Percentiles rank a stretch among this genome's conserved stretches.
Evolutionary conservation across 2,329 filamentous ascomycete species (phyloP).

Genomic region (Coniella lustricola): DNA sequence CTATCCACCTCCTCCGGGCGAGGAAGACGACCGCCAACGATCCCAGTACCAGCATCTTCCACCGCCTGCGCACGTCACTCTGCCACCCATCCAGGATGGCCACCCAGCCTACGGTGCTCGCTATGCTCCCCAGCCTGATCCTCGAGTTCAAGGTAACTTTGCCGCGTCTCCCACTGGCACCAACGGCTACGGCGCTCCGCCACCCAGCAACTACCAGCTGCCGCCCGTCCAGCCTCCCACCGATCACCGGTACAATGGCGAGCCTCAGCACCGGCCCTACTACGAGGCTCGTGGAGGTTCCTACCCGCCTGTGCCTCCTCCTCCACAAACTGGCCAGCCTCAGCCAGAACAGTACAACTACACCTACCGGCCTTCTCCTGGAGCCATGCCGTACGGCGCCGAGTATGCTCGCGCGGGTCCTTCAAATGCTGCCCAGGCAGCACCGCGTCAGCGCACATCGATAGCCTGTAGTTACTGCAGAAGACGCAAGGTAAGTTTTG

Average conservation of each 20-base stretch:
- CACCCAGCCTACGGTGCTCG: conserved; percentile 27
- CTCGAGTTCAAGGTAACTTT: conserved; percentile 13
- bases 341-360: conserved; percentile 16
- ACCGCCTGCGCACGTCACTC: conserved; percentile 38
- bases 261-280: conserved; percentile 17
- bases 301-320: conserved; percentile 9
- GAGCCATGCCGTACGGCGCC: conserved; percentile 24
- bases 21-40: conserved; percentile 34
- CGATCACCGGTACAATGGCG: conserved; percentile 15
- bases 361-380: conserved; percentile 28
- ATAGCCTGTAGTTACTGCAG: conserved; percentile 55
- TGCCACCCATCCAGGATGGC: conserved; percentile 45
- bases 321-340: neutral
- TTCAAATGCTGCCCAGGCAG: conserved; percentile 40
- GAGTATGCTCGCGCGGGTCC: conserved; percentile 28
- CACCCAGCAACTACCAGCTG: conserved; percentile 16
- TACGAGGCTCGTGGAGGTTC: conserved; percentile 10
- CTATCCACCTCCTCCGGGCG: conserved; percentile 35
- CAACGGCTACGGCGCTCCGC: conserved; percentile 39
- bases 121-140: conserved; percentile 35
- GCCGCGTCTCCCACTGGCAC: conserved; percentile 23
- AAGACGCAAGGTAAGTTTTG: conserved; percentile 48
- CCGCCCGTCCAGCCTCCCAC: conserved; percentile 17
- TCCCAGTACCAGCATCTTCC: conserved; percentile 21
- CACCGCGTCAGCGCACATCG: conserved; percentile 51